Conservation (phyloP, 1,139 yeast species). For the Diutina pseudorugosa region DNA sequence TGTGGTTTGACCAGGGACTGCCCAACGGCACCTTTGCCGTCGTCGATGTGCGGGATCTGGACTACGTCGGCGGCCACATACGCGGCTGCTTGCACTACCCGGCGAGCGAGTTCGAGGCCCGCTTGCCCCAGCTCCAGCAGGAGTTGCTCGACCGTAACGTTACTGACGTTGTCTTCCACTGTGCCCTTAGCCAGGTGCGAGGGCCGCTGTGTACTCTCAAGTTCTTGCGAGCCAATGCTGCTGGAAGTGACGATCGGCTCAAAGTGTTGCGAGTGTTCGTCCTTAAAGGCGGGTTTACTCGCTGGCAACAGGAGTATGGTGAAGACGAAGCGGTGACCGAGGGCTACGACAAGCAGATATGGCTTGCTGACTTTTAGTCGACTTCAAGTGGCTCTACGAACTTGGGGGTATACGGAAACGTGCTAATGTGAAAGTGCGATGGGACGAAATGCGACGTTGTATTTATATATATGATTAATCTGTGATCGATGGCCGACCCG, state of each 20-base stretch:
- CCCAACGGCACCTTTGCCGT: slow-evolving; percentile 42
- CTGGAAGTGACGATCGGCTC: slow-evolving; percentile 21
- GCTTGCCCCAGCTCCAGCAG: slow-evolving; percentile 28
- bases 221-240: slow-evolving; percentile 35
- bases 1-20: slow-evolving; percentile 32
- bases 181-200: slow-evolving; percentile 79
- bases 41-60: slow-evolving; percentile 82
- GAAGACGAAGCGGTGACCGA: slow-evolving; percentile 56
- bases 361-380: slow-evolving; percentile 19
- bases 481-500: no score
- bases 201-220: slow-evolving; percentile 78
- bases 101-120: slow-evolving; percentile 31
- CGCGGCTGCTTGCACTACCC: slow-evolving; percentile 52
- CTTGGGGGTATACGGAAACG: no score
- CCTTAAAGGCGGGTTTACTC: slow-evolving; percentile 70
- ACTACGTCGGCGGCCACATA: slow-evolving; percentile 60
- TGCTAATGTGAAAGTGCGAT: no score
- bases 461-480: neutral
- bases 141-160: slow-evolving; percentile 19
- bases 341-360: slow-evolving; percentile 43
- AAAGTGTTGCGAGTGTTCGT: slow-evolving; percentile 49
- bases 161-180: slow-evolving; percentile 69
- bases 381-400: no score
- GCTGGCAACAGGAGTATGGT: slow-evolving; percentile 74
- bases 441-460: neutral